These are phyloP conservation scores for Parachaetomium inaequale DNA, from an alignment of 495 filamentous ascomycete genomes.

Conservation along the genomic window DNA sequence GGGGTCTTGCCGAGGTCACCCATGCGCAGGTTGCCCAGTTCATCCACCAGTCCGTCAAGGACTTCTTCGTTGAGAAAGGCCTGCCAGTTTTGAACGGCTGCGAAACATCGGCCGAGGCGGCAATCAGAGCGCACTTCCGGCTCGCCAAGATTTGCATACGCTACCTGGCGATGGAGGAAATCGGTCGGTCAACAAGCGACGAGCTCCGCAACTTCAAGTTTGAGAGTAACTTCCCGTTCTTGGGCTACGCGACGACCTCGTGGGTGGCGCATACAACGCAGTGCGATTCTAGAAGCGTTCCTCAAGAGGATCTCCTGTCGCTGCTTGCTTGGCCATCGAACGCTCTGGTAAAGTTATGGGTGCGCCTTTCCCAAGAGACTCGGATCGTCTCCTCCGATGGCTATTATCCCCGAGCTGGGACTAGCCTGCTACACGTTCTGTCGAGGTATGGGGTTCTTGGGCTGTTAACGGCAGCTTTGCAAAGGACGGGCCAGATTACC, in stretches of 20 bases:
- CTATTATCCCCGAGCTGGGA: not conserved
- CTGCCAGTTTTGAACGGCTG: conserved; percentile 15
- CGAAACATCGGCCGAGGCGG: conserved; percentile 7
- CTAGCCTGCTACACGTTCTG: conserved; percentile 7
- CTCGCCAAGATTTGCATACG: conserved; percentile 25
- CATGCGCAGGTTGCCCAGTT: conserved; percentile 33
- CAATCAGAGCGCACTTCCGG: conserved; percentile 21
- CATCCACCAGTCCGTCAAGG: conserved; percentile 42
- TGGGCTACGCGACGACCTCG: conserved; percentile 15
- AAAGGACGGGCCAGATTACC: not conserved
- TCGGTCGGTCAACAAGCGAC: conserved; percentile 4
- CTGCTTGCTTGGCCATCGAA: conserved; percentile 8
- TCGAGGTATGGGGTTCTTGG: conserved; percentile 10
- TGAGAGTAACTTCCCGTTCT: conserved; percentile 18
- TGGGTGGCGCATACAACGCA: conserved; percentile 15
- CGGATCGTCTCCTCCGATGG: not conserved
- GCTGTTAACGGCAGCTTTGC: not conserved
- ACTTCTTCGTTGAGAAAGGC: conserved; percentile 35
- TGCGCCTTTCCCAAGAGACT: not conserved
- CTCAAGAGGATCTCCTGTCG: conserved; percentile 15
- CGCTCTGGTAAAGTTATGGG: not conserved
- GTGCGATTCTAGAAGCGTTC: conserved; percentile 10
- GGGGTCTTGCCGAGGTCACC: conserved; percentile 36
- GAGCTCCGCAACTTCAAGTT: not conserved
- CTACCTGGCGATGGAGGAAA: conserved; percentile 15